Evolutionary conservation across 345 rosid genomes (phyloP), one percentile per base, ranked within the genome.

Genomic region (Arabidopsis arenosa): DNA sequence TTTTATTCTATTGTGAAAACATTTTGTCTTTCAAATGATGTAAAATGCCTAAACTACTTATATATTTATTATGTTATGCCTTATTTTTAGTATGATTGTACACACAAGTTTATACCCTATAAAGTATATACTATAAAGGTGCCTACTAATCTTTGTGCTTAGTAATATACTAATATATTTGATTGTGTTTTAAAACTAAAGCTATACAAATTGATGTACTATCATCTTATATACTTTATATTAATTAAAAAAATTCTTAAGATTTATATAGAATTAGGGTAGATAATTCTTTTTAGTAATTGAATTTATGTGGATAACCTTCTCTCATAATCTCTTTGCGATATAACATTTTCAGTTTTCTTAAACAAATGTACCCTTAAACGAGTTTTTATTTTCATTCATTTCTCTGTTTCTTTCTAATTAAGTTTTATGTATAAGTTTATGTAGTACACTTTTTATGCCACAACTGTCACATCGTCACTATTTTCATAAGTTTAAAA

Each of bases 71-170:
- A 12, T 37, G 17, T 6, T 65, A 21, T 45, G 28, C 40, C 36
- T 35, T 65, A 21, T 64, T 15, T 49, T 63, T 40, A 1, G 11
- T 32, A 51, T 14, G 47, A 43, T 33, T 41, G 44, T 63, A 62
- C n/a, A 52, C 10, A 37, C 28, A 37, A 35, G 47, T 28, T 12
- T 48, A 18, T 39, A 7, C 14, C 53, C 61, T 75, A 32, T 59
- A 75, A 67, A 74, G 66, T 30, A 26, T 10, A 36, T 15, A 39
- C 79, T 75, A 67, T 40, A 67, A 75, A 74, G 72, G 68, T 41
- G 37, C 68, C 68, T 75, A 75, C 74, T 68, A 11, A 60, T 75
- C 36, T 75, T 52, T 68, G 10, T 51, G 55, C 45, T 75, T 48
- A 45, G n/a, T 48, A 33, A 4, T 28, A 28, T 28, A 63, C 26